A percentile compares a stretch with the other conserved stretches of the same genome.
phyloP scores from a whole-genome alignment of 2,329 filamentous ascomycete genomes.

The Penicillium sp. region DNA sequence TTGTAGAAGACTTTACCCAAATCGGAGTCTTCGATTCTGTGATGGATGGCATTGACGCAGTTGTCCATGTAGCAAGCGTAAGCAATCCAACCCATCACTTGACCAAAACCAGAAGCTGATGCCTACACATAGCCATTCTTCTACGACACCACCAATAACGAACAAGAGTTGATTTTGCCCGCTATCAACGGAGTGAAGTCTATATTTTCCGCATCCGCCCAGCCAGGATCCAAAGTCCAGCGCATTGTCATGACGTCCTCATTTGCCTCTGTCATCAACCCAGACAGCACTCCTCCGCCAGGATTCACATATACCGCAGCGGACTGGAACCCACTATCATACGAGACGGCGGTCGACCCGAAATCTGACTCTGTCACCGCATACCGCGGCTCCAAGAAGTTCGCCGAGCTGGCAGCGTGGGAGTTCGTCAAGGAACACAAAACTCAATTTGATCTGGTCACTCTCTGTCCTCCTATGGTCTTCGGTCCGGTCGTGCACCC shows the following conservation, averaged over 20 bases:
- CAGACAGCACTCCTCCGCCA: conserved; percentile 9
- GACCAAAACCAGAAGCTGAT: background rate
- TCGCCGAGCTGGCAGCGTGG: conserved; percentile 33
- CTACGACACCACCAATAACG: conserved; percentile 46
- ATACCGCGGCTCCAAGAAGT: conserved; percentile 36
- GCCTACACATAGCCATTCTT: conserved; percentile 42
- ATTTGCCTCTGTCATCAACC: conserved; percentile 30
- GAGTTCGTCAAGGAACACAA: conserved; percentile 36
- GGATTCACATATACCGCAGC: conserved; percentile 29
- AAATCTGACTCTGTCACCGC: conserved; percentile 26
- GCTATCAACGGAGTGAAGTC: conserved; percentile 49
- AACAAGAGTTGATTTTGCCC: conserved; percentile 46
- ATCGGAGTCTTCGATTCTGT: conserved; percentile 39
- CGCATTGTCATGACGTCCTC: conserved; percentile 34
- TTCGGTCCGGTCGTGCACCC: conserved; percentile 49
- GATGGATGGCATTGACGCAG: conserved; percentile 44
- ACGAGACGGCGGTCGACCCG: conserved; percentile 25
- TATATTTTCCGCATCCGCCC: conserved; percentile 37
- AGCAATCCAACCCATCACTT: conserved; percentile 10
- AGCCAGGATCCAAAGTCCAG: conserved; percentile 19
- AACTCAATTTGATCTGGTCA: conserved; percentile 40
- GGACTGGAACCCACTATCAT: conserved; percentile 36
- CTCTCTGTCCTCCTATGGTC: conserved; percentile 48
- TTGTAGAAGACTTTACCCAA: conserved; percentile 45
- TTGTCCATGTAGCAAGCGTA: conserved; percentile 50